phyloP scores from a whole-genome alignment of 371 early-diverging fungal species.

The Rhizomucor pusillus region DNA sequence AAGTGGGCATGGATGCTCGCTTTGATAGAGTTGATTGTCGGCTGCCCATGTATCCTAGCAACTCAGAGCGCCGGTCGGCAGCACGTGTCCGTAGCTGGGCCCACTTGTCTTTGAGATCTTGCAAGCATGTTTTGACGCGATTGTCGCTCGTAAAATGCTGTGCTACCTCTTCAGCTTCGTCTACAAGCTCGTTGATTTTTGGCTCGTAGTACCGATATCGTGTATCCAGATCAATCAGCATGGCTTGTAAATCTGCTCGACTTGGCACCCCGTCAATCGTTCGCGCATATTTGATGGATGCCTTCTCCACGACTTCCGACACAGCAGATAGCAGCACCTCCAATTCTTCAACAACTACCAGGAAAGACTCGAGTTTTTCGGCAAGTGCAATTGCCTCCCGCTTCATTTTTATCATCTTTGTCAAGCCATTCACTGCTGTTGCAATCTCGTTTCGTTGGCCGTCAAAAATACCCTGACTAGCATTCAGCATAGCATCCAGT shows the following conservation, averaged over 20 bases:
- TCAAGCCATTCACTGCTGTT: constrained; percentile 30
- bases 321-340: constrained; percentile 45
- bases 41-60: constrained; percentile 32
- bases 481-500: constrained; percentile 38
- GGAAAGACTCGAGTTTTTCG: constrained; percentile 40
- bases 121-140: constrained; percentile 46
- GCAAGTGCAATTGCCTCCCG: constrained; percentile 39
- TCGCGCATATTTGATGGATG: constrained; percentile 33
- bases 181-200: constrained; percentile 46
- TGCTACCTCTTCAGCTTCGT: constrained; percentile 42
- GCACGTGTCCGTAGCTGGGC: constrained; percentile 43
- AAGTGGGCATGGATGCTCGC: constrained; percentile 21
- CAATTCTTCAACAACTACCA: constrained; percentile 46
- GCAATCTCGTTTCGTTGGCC: constrained; percentile 46
- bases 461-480: constrained; percentile 27
- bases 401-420: constrained; percentile 36
- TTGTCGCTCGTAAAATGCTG: constrained; percentile 42
- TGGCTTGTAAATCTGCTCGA: constrained; percentile 51
- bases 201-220: constrained; percentile 57
- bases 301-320: constrained; percentile 43
- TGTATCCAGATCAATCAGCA: constrained; percentile 55
- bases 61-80: constrained; percentile 45
- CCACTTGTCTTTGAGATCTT: constrained; percentile 47
- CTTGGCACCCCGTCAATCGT: constrained; percentile 30
- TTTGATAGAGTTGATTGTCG: constrained; percentile 18